A percentile compares a stretch with the other conserved stretches of the same genome.
phyloP scores from a whole-genome alignment of 352 stramenopile genomes.

The Pythium scleroteichum region DNA sequence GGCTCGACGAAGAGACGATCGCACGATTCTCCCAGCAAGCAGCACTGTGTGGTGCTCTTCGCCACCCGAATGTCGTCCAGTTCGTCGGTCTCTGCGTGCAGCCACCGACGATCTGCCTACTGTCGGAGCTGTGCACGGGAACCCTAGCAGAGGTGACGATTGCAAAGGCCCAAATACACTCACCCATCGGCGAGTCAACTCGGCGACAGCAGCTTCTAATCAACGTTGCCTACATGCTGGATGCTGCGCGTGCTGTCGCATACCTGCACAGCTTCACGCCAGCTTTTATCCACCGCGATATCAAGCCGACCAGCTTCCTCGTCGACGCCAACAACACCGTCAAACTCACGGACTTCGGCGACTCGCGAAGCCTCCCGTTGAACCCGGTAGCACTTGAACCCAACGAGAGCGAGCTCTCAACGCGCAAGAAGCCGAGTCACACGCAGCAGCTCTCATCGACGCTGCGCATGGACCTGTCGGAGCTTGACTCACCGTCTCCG shows the following conservation, averaged over 20 bases:
- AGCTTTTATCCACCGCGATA: constrained; percentile 74
- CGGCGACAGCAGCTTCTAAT: constrained; percentile 50
- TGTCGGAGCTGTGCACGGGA: constrained; percentile 44
- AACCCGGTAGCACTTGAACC: not conserved
- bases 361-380: constrained; percentile 7
- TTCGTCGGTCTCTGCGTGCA: constrained; percentile 83
- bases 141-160: constrained; percentile 58
- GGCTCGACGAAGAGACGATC: constrained; percentile 65
- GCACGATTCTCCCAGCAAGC: constrained; percentile 78
- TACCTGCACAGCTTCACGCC: constrained; percentile 38
- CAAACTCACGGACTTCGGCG: constrained; percentile 25
- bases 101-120: constrained; percentile 58
- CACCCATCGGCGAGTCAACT: constrained; percentile 24
- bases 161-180: not conserved
- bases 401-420: not conserved
- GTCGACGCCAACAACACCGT: constrained; percentile 44
- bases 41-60: constrained; percentile 59
- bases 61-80: constrained; percentile 75
- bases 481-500: constrained; percentile 8
- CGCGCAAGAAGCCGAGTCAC: not conserved
- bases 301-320: constrained; percentile 78
- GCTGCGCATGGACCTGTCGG: not conserved
- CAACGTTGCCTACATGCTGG: constrained; percentile 22
- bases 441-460: not conserved
- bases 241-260: constrained; percentile 56